Evolutionary conservation across 768 basidiomycete genomes (phyloP).

Genomic region (Lactifluus volemus): DNA sequence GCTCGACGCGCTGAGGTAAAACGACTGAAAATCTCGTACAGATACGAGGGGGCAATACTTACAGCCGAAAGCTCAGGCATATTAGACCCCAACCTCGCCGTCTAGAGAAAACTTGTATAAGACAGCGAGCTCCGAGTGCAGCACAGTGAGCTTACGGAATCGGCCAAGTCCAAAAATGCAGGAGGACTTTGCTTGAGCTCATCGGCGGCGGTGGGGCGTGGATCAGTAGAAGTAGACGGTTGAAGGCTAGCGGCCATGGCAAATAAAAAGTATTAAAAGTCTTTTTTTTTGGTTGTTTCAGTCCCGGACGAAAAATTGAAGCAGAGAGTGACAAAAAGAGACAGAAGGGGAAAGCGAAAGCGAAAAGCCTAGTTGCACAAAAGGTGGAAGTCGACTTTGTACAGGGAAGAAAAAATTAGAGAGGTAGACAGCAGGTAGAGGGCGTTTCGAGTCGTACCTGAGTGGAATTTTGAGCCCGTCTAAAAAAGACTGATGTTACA

Average conservation of each 20-base stretch:
- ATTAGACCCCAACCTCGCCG: constrained; percentile 78
- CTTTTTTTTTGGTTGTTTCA: constrained; percentile 36
- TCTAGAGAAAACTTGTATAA: constrained; percentile 33
- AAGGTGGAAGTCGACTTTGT: constrained; percentile 37
- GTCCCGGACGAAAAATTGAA: constrained; percentile 42
- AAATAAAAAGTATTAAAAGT: constrained; percentile 30
- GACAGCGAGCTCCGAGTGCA: constrained; percentile 9
- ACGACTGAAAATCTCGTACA: constrained; percentile 5
- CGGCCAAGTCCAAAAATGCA: constrained; percentile 88
- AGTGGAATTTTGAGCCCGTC: constrained; percentile 69
- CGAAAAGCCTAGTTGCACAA: constrained; percentile 56
- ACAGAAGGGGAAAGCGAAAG: constrained; percentile 36
- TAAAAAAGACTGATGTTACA: constrained; percentile 78
- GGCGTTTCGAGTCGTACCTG: constrained; percentile 34
- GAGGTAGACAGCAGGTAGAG: constrained; percentile 19
- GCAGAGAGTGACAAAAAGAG: constrained; percentile 31
- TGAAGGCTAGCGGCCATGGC: constrained; percentile 66
- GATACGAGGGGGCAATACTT: constrained; percentile 29
- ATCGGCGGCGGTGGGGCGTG: constrained; percentile 55
- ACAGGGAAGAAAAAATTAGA: constrained; percentile 17
- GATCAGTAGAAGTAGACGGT: constrained; percentile 67
- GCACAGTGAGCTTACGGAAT: constrained; percentile 56
- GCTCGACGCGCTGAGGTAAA: constrained; percentile 62
- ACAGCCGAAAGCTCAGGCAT: constrained; percentile 82
- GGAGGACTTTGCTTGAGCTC: constrained; percentile 82